Evolutionary conservation across 352 stramenopile species (phyloP).

Genomic region (Phytophthora chlamydospora): DNA sequence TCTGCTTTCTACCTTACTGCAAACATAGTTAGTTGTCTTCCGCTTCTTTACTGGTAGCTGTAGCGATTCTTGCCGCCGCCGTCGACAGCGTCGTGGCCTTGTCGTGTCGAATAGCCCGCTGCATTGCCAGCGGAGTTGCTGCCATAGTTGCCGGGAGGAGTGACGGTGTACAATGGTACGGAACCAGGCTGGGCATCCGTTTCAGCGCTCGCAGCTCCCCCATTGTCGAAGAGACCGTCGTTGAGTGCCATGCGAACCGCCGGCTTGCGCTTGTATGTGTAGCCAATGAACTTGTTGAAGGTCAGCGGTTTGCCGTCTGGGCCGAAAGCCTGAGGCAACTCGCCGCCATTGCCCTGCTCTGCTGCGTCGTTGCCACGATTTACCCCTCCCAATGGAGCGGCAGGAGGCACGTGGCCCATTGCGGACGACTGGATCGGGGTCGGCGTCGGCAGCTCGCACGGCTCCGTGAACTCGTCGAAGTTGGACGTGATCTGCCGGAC

Average conservation of each 20-base stretch:
- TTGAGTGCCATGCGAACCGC: slow-evolving; percentile 82
- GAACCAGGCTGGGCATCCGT: slow-evolving; percentile 1
- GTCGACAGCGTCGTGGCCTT: slow-evolving; percentile 4
- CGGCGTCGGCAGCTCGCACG: slow-evolving; percentile 49
- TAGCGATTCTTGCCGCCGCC: slow-evolving; percentile 9
- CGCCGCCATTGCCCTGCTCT: slow-evolving; percentile 20
- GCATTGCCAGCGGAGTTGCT: slow-evolving; percentile 1
- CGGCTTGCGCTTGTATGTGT: slow-evolving; percentile 91
- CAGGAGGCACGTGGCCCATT: slow-evolving; percentile 23
- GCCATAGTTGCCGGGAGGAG: slow-evolving; percentile 9
- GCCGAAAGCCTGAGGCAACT: slow-evolving; percentile 52
- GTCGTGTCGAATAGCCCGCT: background rate
- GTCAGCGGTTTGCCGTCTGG: slow-evolving; percentile 83
- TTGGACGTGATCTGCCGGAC: slow-evolving; percentile 95
- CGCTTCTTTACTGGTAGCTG: slow-evolving; percentile 12
- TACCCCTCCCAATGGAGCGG: slow-evolving; percentile 11
- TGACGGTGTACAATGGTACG: background rate
- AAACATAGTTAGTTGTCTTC: slow-evolving; percentile 1
- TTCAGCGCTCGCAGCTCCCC: background rate
- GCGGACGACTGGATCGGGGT: slow-evolving; percentile 29
- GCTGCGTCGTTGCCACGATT: slow-evolving; percentile 12
- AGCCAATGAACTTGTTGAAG: slow-evolving; percentile 93
- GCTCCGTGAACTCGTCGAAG: slow-evolving; percentile 98
- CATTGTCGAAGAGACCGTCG: slow-evolving; percentile 69
- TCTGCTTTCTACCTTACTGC: slow-evolving; percentile 17